phyloP scores from a whole-genome alignment of 371 early-diverging fungal genomes.

The Mucor velutinosus region DNA sequence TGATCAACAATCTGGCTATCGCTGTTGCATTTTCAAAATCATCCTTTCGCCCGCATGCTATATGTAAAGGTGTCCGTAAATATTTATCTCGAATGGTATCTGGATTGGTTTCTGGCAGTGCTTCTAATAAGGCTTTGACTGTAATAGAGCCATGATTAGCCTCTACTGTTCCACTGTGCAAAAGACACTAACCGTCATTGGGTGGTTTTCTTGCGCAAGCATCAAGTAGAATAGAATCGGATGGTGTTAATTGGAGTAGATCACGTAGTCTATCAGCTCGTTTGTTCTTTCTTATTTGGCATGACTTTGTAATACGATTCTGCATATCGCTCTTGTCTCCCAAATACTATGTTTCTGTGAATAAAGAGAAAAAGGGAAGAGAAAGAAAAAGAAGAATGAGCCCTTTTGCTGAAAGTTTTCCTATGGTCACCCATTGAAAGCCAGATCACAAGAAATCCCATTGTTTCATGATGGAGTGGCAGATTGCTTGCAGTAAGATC shows the following conservation, averaged over 20 bases:
- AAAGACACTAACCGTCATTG: constrained; percentile 30
- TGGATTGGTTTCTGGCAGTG: constrained; percentile 35
- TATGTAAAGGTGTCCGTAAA: constrained; percentile 50
- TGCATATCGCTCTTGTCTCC: constrained; percentile 12
- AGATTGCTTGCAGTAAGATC: neutral
- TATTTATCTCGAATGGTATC: constrained; percentile 47
- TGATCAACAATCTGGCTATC: constrained; percentile 40
- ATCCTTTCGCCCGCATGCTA: constrained; percentile 48
- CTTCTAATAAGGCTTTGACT: constrained; percentile 38
- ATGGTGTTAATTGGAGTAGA: constrained; percentile 33
- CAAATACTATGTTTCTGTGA: neutral
- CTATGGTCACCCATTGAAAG: neutral
- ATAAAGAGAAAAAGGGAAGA: neutral
- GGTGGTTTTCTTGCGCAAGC: constrained; percentile 40
- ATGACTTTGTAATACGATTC: constrained; percentile 36
- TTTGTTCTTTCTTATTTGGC: constrained; percentile 26
- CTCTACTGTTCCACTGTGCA: neutral
- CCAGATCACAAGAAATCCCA: neutral
- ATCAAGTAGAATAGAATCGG: constrained; percentile 35
- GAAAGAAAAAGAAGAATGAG: neutral
- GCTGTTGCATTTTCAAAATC: constrained; percentile 35
- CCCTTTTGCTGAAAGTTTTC: neutral
- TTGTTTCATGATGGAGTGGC: neutral
- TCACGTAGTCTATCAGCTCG: constrained; percentile 32
- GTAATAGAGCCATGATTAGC: neutral